phyloP scores from a whole-genome alignment of 2,329 filamentous ascomycete genomes.

The Chaetomiaceae sp. region DNA sequence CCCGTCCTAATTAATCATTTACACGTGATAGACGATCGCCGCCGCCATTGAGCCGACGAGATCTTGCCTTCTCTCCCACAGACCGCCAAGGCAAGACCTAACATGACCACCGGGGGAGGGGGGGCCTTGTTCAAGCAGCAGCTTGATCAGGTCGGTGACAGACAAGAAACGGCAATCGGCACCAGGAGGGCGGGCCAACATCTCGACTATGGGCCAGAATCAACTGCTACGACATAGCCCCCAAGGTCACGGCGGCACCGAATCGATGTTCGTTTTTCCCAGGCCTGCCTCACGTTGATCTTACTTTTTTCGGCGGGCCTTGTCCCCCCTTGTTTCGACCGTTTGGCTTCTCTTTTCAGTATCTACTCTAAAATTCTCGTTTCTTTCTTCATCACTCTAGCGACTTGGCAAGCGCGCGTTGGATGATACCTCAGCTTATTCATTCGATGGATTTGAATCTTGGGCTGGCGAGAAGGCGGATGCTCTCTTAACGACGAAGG shows the following conservation, averaged over 20 bases:
- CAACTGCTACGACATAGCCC: no score
- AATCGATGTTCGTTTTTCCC: no score
- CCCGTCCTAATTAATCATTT: conserved; percentile 11
- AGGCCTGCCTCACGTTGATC: no score
- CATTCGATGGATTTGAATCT: not conserved
- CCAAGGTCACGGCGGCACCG: no score
- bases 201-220: not conserved
- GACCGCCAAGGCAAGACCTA: no score
- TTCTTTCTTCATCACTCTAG: not conserved
- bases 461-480: not conserved
- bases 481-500: not conserved
- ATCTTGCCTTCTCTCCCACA: no score
- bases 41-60: conserved; percentile 11
- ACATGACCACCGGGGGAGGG: no score
- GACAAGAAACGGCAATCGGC: not conserved
- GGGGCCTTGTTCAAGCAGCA: no score
- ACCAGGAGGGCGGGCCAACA: not conserved
- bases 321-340: no score
- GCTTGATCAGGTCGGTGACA: no score
- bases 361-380: not conserved
- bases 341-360: not conserved
- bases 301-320: no score
- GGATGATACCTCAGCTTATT: not conserved
- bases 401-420: not conserved
- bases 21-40: conserved; percentile 17